These are phyloP conservation scores for Trypanosoma congolense DNA, from an alignment of 208 protist species.

Conservation along the genomic window DNA sequence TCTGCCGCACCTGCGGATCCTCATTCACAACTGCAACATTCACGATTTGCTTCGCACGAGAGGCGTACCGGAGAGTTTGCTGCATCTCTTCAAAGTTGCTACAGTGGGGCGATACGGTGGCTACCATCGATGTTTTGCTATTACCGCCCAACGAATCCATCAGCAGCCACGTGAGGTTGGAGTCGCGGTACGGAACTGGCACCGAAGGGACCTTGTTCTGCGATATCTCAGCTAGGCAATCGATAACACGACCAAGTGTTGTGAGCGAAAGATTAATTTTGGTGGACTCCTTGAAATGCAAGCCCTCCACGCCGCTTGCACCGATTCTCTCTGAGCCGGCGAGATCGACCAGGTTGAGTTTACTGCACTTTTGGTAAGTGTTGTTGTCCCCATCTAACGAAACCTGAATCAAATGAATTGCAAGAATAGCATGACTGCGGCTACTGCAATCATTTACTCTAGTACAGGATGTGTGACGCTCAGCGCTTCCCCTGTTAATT, in stretches of 20 bases:
- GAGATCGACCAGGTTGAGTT: slow-evolving; percentile 92
- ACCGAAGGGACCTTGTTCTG: slow-evolving; percentile 45
- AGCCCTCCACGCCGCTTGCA: slow-evolving; percentile 50
- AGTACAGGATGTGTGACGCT: slow-evolving; percentile 78
- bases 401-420: slow-evolving; percentile 62
- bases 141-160: slow-evolving; percentile 85
- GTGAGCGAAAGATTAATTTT: slow-evolving; percentile 92
- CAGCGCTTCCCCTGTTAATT: slow-evolving; percentile 68
- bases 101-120: slow-evolving; percentile 86
- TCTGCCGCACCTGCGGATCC: slow-evolving; percentile 72
- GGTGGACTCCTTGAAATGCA: slow-evolving; percentile 65
- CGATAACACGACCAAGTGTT: slow-evolving; percentile 86
- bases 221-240: slow-evolving; percentile 71
- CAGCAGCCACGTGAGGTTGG: slow-evolving; percentile 81
- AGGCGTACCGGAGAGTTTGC: slow-evolving; percentile 90
- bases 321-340: slow-evolving; percentile 88
- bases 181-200: slow-evolving; percentile 75
- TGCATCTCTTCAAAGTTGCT: slow-evolving; percentile 89
- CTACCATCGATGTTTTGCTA: slow-evolving; percentile 94
- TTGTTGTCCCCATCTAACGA: slow-evolving; percentile 47
- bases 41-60: slow-evolving; percentile 88
- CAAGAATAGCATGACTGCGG: slow-evolving; percentile 87
- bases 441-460: slow-evolving; percentile 86
- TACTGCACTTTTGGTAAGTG: slow-evolving; percentile 46
- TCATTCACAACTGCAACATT: slow-evolving; percentile 90